Evolutionary conservation across 225 moss, liverwort and hornwort species (phyloP).

Genomic region (Asterella californica): DNA sequence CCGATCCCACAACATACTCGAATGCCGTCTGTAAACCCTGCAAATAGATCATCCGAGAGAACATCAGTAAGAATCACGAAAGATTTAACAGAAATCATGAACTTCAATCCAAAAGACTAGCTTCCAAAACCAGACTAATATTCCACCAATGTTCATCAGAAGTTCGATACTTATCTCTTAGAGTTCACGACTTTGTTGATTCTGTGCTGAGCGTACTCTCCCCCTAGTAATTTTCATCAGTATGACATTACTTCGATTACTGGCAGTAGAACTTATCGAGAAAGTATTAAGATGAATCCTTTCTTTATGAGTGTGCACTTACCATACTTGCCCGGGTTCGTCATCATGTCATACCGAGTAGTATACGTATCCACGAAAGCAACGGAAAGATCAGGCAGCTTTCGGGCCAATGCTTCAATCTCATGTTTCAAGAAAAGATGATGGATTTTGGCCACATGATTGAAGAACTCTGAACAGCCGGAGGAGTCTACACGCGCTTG

Average conservation of each 20-base stretch:
- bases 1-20: conserved; percentile 58
- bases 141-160: no score
- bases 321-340: conserved; percentile 47
- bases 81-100: no score
- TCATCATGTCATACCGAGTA: conserved; percentile 39
- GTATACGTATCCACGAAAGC: conserved; percentile 46
- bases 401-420: conserved; percentile 29
- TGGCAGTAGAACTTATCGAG: no score
- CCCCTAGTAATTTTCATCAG: no score
- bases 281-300: no score
- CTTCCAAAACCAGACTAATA: no score
- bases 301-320: neutral
- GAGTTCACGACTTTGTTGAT: no score
- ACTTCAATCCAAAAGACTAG: no score
- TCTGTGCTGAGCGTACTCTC: no score
- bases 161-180: no score
- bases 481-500: conserved; percentile 36
- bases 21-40: conserved; percentile 52
- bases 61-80: no score
- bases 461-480: conserved; percentile 53
- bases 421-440: conserved; percentile 46
- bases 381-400: conserved; percentile 43
- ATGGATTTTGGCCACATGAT: conserved; percentile 37
- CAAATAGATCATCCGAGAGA: neutral
- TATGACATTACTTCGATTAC: no score